phyloP scores from a whole-genome alignment of 2,329 filamentous ascomycete genomes.

The Trichoderma harzianum region DNA sequence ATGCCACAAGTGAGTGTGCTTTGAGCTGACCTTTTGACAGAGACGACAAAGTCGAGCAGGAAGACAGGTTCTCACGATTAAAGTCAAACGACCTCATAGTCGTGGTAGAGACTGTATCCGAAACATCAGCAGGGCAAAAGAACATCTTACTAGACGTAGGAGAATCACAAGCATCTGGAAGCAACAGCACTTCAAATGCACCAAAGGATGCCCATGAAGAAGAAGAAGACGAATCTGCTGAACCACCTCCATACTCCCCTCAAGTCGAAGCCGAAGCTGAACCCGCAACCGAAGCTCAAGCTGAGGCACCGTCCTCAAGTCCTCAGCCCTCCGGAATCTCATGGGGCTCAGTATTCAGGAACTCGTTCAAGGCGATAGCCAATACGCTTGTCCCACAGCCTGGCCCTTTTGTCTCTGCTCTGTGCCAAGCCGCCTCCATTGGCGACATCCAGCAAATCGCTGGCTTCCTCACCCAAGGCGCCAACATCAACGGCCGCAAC shows the following conservation, averaged over 20 bases:
- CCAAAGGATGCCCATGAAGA: slow-evolving; percentile 20
- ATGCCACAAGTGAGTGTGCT: not conserved
- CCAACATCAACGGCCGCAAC: slow-evolving; percentile 36
- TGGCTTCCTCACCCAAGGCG: slow-evolving; percentile 34
- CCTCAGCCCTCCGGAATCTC: slow-evolving; percentile 19
- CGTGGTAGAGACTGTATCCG: slow-evolving; percentile 22
- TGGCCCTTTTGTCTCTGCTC: slow-evolving; percentile 36
- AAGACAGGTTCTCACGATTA: slow-evolving; percentile 23
- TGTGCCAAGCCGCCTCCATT: slow-evolving; percentile 34
- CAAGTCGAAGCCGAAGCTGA: not conserved
- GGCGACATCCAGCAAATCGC: slow-evolving; percentile 35
- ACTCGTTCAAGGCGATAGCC: slow-evolving; percentile 37
- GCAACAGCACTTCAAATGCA: slow-evolving; percentile 13
- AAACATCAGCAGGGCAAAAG: slow-evolving; percentile 19
- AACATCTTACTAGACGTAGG: slow-evolving; percentile 21
- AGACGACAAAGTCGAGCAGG: slow-evolving; percentile 26
- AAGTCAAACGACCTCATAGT: slow-evolving; percentile 23
- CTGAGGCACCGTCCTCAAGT: not conserved
- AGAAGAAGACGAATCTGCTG: slow-evolving; percentile 1
- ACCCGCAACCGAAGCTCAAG: not conserved
- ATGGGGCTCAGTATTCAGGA: slow-evolving; percentile 30
- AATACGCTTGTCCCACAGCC: slow-evolving; percentile 33
- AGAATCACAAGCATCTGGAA: not conserved
- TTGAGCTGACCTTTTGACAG: not conserved
- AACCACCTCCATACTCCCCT: slow-evolving; percentile 27